These are phyloP conservation scores for Leishmania gerbilli DNA, from an alignment of 208 protist genomes.

Conservation along the genomic window DNA sequence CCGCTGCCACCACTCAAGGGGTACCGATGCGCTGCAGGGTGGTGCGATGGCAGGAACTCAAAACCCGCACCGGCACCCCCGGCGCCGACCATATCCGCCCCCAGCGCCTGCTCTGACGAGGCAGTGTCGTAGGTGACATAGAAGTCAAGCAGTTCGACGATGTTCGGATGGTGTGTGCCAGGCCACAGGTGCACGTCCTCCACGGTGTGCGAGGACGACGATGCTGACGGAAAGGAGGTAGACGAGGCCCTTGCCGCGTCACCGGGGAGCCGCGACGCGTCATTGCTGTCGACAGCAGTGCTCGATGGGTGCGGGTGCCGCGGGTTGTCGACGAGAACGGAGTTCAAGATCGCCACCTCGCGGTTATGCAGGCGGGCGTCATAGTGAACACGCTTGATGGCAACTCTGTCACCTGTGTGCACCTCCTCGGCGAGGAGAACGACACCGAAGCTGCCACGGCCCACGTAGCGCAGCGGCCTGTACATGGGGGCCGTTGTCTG, in stretches of 20 bases:
- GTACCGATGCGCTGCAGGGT: constrained; percentile 1
- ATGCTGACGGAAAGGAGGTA: background rate
- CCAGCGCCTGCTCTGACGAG: constrained; percentile 7
- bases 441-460: constrained; percentile 97
- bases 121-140: constrained; percentile 93
- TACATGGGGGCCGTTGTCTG: constrained; percentile 26
- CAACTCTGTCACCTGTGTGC: constrained; percentile 90
- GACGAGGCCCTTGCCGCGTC: background rate
- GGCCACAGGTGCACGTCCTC: constrained; percentile 14
- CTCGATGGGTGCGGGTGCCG: background rate
- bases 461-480: constrained; percentile 60
- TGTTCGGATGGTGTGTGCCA: constrained; percentile 87
- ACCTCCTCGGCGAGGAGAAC: constrained; percentile 90
- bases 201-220: background rate
- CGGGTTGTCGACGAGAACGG: constrained; percentile 38
- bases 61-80: background rate
- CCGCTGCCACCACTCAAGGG: constrained; percentile 4
- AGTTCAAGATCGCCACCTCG: constrained; percentile 97
- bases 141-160: constrained; percentile 94
- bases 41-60: constrained; percentile 7
- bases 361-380: constrained; percentile 98
- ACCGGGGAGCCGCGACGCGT: background rate
- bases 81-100: constrained; percentile 6
- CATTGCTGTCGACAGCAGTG: background rate
- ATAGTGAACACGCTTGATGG: constrained; percentile 98